Conservation (phyloP, 805 yeast genomes). For the Diddensiella santjacobensis region DNA sequence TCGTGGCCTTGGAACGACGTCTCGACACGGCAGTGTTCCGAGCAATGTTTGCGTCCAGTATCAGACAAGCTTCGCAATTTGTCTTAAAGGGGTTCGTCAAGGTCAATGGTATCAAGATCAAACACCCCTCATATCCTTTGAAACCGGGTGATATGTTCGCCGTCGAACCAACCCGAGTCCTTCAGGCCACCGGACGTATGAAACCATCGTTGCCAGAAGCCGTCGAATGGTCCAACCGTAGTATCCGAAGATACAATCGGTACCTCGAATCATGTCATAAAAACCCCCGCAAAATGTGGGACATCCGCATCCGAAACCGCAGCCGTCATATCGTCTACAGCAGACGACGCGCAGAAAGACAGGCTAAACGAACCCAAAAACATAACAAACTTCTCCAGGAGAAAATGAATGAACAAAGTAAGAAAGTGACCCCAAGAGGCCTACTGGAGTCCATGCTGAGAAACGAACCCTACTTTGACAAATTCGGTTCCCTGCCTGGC, state of each 20-base stretch:
- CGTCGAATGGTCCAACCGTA: conserved; percentile 64
- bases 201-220: conserved; percentile 76
- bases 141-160: conserved; percentile 82
- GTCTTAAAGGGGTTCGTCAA: conserved; percentile 74
- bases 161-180: conserved; percentile 80
- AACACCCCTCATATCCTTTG: conserved; percentile 74
- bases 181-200: conserved; percentile 76
- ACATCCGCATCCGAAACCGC: conserved; percentile 26
- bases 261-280: conserved; percentile 57
- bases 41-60: conserved; percentile 87
- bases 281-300: conserved; percentile 57
- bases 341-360: conserved; percentile 11
- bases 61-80: conserved; percentile 90
- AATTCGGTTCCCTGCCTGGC: conserved; percentile 17
- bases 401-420: conserved; percentile 39
- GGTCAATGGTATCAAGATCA: conserved; percentile 78
- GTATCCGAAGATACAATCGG: conserved; percentile 71
- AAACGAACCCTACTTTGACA: conserved; percentile 20
- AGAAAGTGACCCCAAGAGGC: conserved; percentile 33
- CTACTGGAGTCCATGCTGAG: conserved; percentile 28
- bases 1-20: conserved; percentile 81
- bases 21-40: conserved; percentile 88
- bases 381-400: conserved; percentile 42
- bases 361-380: conserved; percentile 13
- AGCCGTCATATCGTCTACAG: conserved; percentile 21